Base-by-base conservation (phyloP, 164 flowering plant genomes). In the Stephania cephalantha region DNA sequence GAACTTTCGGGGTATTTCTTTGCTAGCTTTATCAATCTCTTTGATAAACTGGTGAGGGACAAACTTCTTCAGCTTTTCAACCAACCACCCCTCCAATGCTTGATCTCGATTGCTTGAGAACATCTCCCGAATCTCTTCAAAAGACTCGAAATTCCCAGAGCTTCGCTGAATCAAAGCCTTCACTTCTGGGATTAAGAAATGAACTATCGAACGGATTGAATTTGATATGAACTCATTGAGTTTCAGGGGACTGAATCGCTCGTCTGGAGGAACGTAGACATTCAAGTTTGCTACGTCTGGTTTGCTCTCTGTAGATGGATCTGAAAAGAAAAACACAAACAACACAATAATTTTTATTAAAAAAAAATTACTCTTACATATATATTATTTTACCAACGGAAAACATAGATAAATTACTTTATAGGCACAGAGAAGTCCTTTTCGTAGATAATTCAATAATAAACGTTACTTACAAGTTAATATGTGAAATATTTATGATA, bases 201-300 rank as follows among this genome's bases (percentile, higher is more conserved):
- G 91, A 25, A 72, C 80, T 7, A 93, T 20, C 0, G 94, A 79
- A 72, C 84, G 84, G 52, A 91, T 75, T 4, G 79, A 80, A 72
- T 80, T 78, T 5, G 81, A 79, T 48, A 85, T 74, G 74, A 82
- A 84, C 73, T 86, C 87, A 0, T 84, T 75, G 79, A 83, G 45
- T 73, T 86, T 85, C 75, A 68, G 11, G 18, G 82, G 84, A 29
- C 85, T 81, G 63, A 86, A 83, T 18, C 82, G 74, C 50, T 86
- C 89, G 68, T 86, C 87, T n/a, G 85, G 82, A 2, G 89, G 89
- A 31, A 83, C 85, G 52, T 86, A 86, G 45, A 83, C 63, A 35
- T 81, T 76, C 63, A 85, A 71, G 71, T 82, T 84, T 73, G 52
- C 31, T 8, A 80, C 66, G 2, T 70, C 78, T 7, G 84, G 82